Conservation (phyloP, 129 eudicot genomes). For the Pulicaria dysenterica region DNA sequence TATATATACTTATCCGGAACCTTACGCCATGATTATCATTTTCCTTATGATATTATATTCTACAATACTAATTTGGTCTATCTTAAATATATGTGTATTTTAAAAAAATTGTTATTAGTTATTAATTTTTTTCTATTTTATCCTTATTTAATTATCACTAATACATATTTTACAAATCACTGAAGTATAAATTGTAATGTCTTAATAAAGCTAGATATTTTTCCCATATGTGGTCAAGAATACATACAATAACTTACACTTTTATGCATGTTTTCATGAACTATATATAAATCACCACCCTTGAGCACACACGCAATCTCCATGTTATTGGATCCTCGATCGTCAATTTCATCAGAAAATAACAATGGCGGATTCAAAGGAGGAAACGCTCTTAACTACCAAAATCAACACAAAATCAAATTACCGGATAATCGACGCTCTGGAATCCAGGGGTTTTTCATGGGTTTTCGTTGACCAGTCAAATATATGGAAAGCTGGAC, state of each 20-base stretch:
- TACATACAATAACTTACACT: not conserved
- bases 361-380: conserved; percentile 26
- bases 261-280: conserved; percentile 5
- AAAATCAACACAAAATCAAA: conserved; percentile 19
- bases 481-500: conserved; percentile 49
- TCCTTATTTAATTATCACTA: no score
- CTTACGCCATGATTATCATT: no score
- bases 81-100: no score
- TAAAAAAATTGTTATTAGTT: no score
- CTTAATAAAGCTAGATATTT: not conserved
- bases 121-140: no score
- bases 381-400: not conserved
- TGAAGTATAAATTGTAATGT: not conserved
- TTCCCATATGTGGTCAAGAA: no score
- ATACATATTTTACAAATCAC: no score
- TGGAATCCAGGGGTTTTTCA: conserved; percentile 43
- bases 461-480: conserved; percentile 71
- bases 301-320: no score
- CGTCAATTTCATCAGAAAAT: not conserved
- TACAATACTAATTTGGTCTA: no score
- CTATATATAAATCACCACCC: not conserved
- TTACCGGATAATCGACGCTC: conserved; percentile 36
- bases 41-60: no score
- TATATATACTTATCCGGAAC: no score
- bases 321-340: no score